Evolutionary conservation across 768 basidiomycete genomes (phyloP).

Genomic region (Tricholoma bakamatsutake): DNA sequence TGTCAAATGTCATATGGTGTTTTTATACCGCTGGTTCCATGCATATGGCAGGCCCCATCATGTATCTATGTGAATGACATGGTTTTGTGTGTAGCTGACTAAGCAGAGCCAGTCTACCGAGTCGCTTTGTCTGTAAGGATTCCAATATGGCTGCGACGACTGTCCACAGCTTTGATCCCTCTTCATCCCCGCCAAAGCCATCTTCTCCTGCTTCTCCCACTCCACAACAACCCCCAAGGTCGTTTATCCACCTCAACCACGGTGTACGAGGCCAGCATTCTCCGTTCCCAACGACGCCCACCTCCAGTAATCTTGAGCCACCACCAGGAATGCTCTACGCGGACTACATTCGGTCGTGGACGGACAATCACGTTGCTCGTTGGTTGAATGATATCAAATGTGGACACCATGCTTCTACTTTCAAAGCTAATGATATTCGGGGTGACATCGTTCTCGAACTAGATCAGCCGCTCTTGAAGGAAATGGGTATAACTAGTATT

Average conservation of each 20-base stretch:
- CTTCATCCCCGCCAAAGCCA: slow-evolving; percentile 28
- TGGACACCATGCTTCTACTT: slow-evolving; percentile 56
- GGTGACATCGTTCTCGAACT: slow-evolving; percentile 90
- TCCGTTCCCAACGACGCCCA: slow-evolving; percentile 37
- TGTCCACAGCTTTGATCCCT: slow-evolving; percentile 11
- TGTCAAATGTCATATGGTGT: too few species aligned
- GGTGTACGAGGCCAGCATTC: slow-evolving; percentile 36
- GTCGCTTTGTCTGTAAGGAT: not conserved
- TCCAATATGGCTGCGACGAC: slow-evolving; percentile 13
- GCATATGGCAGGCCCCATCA: too few species aligned
- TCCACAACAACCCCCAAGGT: slow-evolving; percentile 33
- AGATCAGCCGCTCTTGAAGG: slow-evolving; percentile 80
- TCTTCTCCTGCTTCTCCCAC: slow-evolving; percentile 40
- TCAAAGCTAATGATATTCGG: slow-evolving; percentile 84
- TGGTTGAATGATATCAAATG: slow-evolving; percentile 84
- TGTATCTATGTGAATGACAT: too few species aligned
- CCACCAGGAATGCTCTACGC: slow-evolving; percentile 53
- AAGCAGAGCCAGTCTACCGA: too few species aligned
- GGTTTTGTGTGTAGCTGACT: too few species aligned
- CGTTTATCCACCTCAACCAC: slow-evolving; percentile 34
- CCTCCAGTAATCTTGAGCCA: slow-evolving; percentile 42
- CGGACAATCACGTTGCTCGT: slow-evolving; percentile 59
- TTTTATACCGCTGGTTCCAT: too few species aligned
- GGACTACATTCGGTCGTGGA: slow-evolving; percentile 68
- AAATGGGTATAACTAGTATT: slow-evolving; percentile 85